A percentile compares a stretch with the other conserved stretches of the same genome.
phyloP scores from a whole-genome alignment of 768 basidiomycete species.

The Naganishia randhawae region DNA sequence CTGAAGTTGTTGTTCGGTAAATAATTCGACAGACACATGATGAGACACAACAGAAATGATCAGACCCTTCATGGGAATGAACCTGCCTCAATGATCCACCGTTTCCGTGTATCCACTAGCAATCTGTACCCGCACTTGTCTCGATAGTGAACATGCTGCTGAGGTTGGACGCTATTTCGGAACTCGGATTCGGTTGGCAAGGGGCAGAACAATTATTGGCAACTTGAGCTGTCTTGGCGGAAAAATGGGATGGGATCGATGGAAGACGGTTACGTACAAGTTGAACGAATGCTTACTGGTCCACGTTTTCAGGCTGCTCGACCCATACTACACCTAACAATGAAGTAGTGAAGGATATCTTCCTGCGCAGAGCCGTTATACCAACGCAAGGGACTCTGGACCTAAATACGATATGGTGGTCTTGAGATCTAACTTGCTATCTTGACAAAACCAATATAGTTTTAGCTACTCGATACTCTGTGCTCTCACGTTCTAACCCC shows the following conservation, averaged over 20 bases:
- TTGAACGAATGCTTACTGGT: neutral
- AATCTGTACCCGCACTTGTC: conserved; percentile 2
- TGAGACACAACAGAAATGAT: conserved; percentile 22
- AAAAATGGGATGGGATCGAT: neutral
- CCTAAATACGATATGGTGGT: too few species aligned
- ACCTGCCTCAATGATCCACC: neutral
- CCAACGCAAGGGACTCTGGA: too few species aligned
- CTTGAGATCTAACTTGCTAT: too few species aligned
- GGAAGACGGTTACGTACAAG: neutral
- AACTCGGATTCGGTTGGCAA: neutral
- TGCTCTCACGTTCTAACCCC: too few species aligned
- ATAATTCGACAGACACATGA: conserved; percentile 1
- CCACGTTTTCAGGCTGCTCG: too few species aligned
- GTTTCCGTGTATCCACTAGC: neutral
- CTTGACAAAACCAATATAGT: too few species aligned
- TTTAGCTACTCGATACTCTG: too few species aligned
- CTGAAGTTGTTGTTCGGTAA: neutral
- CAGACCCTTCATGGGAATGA: conserved; percentile 21
- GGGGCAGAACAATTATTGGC: conserved; percentile 4
- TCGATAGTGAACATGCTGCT: neutral
- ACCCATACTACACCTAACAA: too few species aligned
- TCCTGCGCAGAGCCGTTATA: too few species aligned
- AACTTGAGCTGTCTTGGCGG: conserved; percentile 2
- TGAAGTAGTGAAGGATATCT: too few species aligned
- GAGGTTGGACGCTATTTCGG: neutral